These are phyloP conservation scores for Arthrobotrys sinensis DNA, from an alignment of 2,329 filamentous ascomycete genomes.

Conservation along the genomic window DNA sequence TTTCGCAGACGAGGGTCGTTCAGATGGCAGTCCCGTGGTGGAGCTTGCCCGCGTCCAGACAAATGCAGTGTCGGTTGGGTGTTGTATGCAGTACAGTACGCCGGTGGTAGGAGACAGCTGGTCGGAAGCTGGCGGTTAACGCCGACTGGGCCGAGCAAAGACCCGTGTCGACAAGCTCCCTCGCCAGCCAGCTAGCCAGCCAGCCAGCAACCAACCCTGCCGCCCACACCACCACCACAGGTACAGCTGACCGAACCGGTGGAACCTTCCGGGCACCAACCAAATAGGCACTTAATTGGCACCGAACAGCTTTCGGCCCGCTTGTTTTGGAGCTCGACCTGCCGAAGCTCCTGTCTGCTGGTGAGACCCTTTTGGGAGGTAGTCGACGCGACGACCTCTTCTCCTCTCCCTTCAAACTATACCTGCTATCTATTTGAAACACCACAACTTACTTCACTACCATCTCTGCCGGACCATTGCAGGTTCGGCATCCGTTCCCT, in stretches of 20 bases:
- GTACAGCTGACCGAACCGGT: neutral
- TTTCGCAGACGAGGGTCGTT: conserved; percentile 3
- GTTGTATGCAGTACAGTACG: no score
- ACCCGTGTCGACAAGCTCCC: neutral
- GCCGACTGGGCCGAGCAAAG: conserved; percentile 27
- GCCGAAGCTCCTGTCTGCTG: conserved; percentile 9
- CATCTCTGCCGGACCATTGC: conserved; percentile 38
- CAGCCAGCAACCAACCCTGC: no score
- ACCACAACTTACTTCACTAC: conserved; percentile 25
- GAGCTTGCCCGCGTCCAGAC: neutral
- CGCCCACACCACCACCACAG: no score
- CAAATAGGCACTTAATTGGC: conserved; percentile 2
- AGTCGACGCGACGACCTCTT: conserved; percentile 50
- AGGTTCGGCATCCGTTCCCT: conserved; percentile 32
- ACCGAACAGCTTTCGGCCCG: conserved; percentile 29
- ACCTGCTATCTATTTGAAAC: conserved; percentile 31
- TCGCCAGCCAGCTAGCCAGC: no score
- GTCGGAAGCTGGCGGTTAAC: conserved; percentile 35
- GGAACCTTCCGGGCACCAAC: conserved; percentile 7
- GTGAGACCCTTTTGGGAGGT: conserved; percentile 7
- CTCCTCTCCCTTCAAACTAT: conserved; percentile 30
- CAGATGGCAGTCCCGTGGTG: neutral
- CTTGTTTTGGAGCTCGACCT: neutral
- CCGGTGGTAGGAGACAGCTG: conserved; percentile 30
- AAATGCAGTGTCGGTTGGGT: conserved; percentile 26